Evolutionary conservation across 169 alveolate species (phyloP).

Genomic region (Amoebophrya sp.): DNA sequence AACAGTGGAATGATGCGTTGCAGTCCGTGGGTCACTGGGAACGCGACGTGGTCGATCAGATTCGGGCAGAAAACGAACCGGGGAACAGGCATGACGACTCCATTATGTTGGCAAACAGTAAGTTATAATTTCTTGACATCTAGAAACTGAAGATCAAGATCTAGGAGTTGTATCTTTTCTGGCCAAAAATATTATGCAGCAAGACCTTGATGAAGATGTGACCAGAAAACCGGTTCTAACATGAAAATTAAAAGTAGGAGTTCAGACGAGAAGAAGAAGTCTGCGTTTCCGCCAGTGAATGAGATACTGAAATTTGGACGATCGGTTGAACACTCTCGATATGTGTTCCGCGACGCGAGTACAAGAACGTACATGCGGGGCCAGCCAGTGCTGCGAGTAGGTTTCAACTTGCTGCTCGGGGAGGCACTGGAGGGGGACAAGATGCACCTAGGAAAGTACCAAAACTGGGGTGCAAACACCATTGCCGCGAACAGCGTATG

Average conservation of each 20-base stretch:
- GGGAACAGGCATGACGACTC: no score
- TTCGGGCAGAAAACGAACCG: no score
- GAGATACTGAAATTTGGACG: background rate
- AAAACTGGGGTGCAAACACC: constrained; percentile 8
- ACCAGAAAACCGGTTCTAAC: no score
- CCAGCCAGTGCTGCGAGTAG: background rate
- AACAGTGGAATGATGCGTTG: background rate
- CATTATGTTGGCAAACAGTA: no score
- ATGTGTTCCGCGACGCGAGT: background rate
- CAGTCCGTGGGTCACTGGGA: background rate
- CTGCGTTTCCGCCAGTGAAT: background rate
- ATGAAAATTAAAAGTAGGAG: no score
- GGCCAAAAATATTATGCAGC: no score
- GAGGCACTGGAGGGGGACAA: background rate
- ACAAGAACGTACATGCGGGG: background rate
- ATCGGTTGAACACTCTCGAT: background rate
- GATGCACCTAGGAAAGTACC: background rate
- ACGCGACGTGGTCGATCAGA: background rate
- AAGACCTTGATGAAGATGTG: no score
- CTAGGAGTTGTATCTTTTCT: no score
- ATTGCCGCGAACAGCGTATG: background rate
- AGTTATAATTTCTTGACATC: no score
- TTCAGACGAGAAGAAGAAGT: no score
- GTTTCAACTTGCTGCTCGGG: background rate
- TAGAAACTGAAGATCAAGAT: no score